Evolutionary conservation across 345 rosid species (phyloP).

Genomic region (Alliaria petiolata): DNA sequence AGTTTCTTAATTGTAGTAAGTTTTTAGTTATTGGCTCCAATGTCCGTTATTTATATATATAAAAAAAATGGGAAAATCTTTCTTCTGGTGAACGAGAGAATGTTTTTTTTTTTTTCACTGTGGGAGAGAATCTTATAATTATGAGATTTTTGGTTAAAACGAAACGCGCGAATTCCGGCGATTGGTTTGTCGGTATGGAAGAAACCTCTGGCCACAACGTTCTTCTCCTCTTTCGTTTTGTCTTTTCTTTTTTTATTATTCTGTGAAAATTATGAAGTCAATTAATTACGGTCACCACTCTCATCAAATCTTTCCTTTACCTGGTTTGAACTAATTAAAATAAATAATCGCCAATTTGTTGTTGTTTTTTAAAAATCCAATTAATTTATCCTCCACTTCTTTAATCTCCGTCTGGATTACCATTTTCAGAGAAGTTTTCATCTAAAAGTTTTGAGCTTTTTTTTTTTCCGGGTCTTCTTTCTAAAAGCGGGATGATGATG

Average conservation of each 20-base stretch:
- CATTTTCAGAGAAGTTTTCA: not conserved
- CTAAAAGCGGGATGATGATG: slow-evolving; percentile 4
- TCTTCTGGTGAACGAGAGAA: slow-evolving; percentile 11
- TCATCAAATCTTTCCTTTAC: slow-evolving; percentile 12
- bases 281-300: slow-evolving; percentile 6
- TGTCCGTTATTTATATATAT: too few species aligned
- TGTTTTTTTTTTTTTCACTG: not conserved
- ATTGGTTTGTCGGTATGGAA: not conserved
- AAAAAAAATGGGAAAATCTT: not conserved
- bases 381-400: too few species aligned
- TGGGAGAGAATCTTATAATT: not conserved
- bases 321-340: not conserved
- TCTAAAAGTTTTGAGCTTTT: not conserved
- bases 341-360: slow-evolving; percentile 19
- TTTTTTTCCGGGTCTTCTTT: not conserved
- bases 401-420: not conserved
- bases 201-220: slow-evolving; percentile 19
- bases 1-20: too few species aligned
- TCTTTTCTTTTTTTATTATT: not conserved
- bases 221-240: not conserved
- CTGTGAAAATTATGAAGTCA: not conserved
- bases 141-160: slow-evolving; percentile 13
- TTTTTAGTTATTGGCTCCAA: too few species aligned
- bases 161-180: slow-evolving; percentile 22
- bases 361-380: too few species aligned